Conservation (phyloP, 148 eudicot species). For the Vaccinium vitisidaea region DNA sequence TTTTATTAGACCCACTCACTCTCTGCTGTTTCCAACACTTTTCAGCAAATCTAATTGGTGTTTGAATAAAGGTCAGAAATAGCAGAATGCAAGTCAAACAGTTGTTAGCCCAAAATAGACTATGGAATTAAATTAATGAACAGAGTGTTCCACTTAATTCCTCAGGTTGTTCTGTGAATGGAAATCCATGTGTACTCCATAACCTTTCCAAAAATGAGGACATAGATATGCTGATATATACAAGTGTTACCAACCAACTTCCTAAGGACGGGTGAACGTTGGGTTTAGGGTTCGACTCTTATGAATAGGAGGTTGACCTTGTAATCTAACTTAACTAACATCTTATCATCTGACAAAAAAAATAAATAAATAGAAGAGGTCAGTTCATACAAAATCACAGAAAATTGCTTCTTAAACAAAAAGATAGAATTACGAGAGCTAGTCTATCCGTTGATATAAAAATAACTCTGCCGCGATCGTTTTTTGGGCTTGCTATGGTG, state of each 20-base stretch:
- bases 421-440: too few species aligned
- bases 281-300: too few species aligned
- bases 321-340: too few species aligned
- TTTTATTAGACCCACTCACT: not conserved
- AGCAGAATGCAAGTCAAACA: not conserved
- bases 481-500: not conserved
- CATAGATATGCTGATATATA: too few species aligned
- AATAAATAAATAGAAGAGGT: too few species aligned
- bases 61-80: not conserved
- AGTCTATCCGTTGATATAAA: not conserved
- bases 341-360: too few species aligned
- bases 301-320: too few species aligned
- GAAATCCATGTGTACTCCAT: constrained; percentile 13
- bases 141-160: not conserved
- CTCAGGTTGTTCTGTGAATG: constrained; percentile 10
- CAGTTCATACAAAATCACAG: not conserved
- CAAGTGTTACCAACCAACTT: not conserved
- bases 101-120: not conserved
- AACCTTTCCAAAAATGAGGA: not conserved
- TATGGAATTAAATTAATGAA: not conserved
- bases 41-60: not conserved
- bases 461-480: not conserved
- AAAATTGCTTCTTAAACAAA: too few species aligned
- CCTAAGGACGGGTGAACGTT: too few species aligned
- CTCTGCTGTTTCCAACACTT: not conserved